Conservation (phyloP, 164 flowering plant genomes). For the Tinospora cordifolia region DNA sequence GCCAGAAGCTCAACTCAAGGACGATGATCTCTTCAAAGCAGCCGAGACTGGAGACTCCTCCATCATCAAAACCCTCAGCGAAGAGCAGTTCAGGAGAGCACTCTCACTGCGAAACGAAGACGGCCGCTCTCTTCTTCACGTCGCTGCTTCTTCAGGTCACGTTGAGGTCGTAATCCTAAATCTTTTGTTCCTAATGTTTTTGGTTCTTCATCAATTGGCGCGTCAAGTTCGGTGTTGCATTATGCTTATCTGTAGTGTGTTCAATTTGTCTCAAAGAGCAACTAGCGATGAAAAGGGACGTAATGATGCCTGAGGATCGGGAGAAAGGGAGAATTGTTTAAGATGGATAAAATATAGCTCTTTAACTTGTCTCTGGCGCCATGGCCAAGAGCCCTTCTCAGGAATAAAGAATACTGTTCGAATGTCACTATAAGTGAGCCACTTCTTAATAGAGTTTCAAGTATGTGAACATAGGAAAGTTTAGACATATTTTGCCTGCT, state of each 20-base stretch:
- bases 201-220: background rate
- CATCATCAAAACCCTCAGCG: constrained; percentile 42
- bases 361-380: too few species aligned
- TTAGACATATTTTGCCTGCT: too few species aligned
- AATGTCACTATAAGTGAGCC: too few species aligned
- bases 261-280: background rate
- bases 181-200: background rate
- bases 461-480: too few species aligned
- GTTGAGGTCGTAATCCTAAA: constrained; percentile 34
- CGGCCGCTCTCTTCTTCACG: constrained; percentile 80
- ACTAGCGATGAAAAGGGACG: too few species aligned
- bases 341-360: too few species aligned
- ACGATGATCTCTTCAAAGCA: constrained; percentile 59
- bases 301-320: too few species aligned
- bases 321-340: too few species aligned
- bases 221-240: background rate
- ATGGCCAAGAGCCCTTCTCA: too few species aligned
- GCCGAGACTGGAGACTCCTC: constrained; percentile 61
- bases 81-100: constrained; percentile 31
- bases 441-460: too few species aligned
- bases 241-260: background rate
- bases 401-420: too few species aligned
- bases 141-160: constrained; percentile 54
- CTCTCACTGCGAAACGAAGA: constrained; percentile 75
- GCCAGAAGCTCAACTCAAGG: constrained; percentile 15